phyloP scores from a whole-genome alignment of 768 basidiomycete genomes.

The Myochromella boudieri region DNA sequence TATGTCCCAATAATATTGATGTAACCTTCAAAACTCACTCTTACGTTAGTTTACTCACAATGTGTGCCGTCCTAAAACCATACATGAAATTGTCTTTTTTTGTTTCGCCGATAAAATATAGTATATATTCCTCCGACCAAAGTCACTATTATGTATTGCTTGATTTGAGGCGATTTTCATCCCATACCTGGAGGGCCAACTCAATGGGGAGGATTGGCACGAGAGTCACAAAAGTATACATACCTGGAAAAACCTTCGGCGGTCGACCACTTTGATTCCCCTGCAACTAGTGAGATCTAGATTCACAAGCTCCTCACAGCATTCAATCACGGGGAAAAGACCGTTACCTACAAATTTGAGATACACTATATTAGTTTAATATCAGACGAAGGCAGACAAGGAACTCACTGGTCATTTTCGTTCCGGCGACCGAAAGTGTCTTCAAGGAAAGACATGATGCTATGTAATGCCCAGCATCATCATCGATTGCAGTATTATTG shows the following conservation, averaged over 20 bases:
- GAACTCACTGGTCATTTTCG: conserved; percentile 57
- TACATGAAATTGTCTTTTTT: background rate
- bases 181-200: conserved; percentile 28
- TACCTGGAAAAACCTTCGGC: conserved; percentile 70
- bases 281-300: conserved; percentile 69
- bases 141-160: too few species aligned
- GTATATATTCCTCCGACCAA: too few species aligned
- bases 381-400: background rate
- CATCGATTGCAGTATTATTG: conserved; percentile 63
- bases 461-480: conserved; percentile 52
- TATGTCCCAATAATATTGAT: conserved; percentile 22
- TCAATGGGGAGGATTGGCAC: background rate
- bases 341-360: conserved; percentile 41
- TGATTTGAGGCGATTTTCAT: conserved; percentile 20
- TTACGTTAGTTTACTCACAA: conserved; percentile 42
- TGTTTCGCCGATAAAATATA: too few species aligned
- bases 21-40: background rate
- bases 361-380: background rate
- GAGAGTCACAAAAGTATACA: conserved; percentile 3
- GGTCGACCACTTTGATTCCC: conserved; percentile 55
- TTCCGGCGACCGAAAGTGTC: conserved; percentile 53
- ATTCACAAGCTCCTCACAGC: conserved; percentile 49
- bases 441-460: conserved; percentile 48
- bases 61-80: conserved; percentile 34
- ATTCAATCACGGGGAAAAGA: conserved; percentile 56